These are phyloP conservation scores for Alternaria sp. DNA, from an alignment of 2,329 filamentous ascomycete genomes.

Conservation along the genomic window DNA sequence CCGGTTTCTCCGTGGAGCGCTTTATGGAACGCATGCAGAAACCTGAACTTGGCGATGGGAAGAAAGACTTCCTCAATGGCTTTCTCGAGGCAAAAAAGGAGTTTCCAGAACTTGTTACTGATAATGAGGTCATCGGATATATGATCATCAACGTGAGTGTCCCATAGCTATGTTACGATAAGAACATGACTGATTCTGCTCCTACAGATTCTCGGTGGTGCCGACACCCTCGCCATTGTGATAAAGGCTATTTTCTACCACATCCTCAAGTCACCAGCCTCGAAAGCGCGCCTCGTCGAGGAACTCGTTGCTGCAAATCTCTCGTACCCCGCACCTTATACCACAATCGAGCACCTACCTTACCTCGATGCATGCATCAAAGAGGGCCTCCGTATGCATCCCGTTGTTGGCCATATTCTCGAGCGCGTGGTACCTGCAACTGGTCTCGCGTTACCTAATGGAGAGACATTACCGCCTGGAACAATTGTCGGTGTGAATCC, in stretches of 20 bases:
- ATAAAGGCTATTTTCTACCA: slow-evolving; percentile 40
- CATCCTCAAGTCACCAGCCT: slow-evolving; percentile 32
- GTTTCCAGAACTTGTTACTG: slow-evolving; percentile 31
- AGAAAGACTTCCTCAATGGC: slow-evolving; percentile 35
- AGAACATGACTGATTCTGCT: not conserved
- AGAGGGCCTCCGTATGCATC: slow-evolving; percentile 58
- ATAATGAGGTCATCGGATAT: slow-evolving; percentile 44
- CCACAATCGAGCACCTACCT: slow-evolving; percentile 42
- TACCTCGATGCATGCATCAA: slow-evolving; percentile 60
- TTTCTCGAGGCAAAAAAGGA: slow-evolving; percentile 32
- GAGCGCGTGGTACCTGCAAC: slow-evolving; percentile 43
- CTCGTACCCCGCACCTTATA: slow-evolving; percentile 30
- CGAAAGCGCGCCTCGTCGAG: slow-evolving; percentile 29
- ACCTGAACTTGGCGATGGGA: slow-evolving; percentile 24
- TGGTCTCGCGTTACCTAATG: slow-evolving; percentile 30
- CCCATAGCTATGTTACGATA: not conserved
- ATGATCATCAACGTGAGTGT: slow-evolving; percentile 43
- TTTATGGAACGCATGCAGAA: slow-evolving; percentile 35
- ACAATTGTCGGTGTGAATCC: slow-evolving; percentile 47
- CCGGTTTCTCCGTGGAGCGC: slow-evolving; percentile 28
- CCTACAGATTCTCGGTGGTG: slow-evolving; percentile 41
- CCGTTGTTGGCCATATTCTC: slow-evolving; percentile 44
- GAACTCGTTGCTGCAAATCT: slow-evolving; percentile 35
- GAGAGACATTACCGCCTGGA: slow-evolving; percentile 38
- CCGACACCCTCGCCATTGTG: slow-evolving; percentile 40